These are phyloP conservation scores for Capsicum baccatum DNA, from an alignment of 257 asterid genomes.

Conservation along the genomic window DNA sequence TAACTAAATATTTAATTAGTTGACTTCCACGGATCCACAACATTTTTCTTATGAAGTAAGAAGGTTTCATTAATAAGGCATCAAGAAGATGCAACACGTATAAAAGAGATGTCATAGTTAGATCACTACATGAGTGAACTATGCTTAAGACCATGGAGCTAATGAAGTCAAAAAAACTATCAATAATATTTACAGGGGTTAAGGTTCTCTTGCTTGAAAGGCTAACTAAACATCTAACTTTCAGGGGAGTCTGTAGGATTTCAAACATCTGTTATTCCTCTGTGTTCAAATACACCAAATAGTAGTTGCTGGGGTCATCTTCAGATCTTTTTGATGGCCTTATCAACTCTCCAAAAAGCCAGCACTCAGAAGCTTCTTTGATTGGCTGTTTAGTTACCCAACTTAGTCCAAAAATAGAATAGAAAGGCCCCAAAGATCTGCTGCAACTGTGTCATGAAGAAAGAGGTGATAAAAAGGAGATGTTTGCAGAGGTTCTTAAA, in stretches of 20 bases:
- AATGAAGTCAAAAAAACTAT: background rate
- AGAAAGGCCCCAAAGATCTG: background rate
- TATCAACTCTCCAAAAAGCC: background rate
- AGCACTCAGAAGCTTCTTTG: background rate
- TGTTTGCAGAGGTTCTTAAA: background rate
- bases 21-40: too few relatives aligned
- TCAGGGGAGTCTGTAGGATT: background rate
- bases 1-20: too few relatives aligned
- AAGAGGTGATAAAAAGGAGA: background rate
- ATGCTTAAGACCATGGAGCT: constrained; percentile 3
- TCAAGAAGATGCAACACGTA: background rate
- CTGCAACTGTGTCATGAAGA: background rate
- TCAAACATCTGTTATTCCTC: background rate
- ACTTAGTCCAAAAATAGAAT: background rate
- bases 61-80: background rate
- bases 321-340: too few relatives aligned
- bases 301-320: background rate
- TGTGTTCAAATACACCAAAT: background rate
- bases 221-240: background rate
- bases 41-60: background rate
- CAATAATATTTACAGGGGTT: background rate
- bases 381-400: background rate
- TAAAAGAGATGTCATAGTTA: background rate
- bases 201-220: background rate
- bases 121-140: background rate